These are phyloP conservation scores for Monilinia fructicola DNA, from an alignment of 2,329 filamentous ascomycete species.

Conservation along the genomic window DNA sequence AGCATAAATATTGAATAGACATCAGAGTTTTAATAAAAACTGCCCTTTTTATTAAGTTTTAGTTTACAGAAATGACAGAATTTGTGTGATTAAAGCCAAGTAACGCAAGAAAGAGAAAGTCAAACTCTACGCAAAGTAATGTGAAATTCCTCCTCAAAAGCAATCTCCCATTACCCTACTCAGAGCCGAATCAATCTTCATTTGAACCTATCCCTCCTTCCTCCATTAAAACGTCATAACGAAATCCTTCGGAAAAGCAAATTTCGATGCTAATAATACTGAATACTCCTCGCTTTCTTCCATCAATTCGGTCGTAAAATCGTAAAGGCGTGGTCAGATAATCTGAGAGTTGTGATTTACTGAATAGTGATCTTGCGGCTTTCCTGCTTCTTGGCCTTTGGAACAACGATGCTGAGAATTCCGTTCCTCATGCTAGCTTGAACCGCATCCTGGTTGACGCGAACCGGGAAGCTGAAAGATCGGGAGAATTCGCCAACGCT, in stretches of 20 bases:
- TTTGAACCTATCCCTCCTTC: background rate
- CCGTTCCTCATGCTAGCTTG: conserved; percentile 64
- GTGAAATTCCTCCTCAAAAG: background rate
- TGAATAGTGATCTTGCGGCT: conserved; percentile 54
- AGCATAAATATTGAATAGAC: background rate
- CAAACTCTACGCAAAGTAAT: background rate
- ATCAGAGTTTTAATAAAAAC: background rate
- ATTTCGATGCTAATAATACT: background rate
- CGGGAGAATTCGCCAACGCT: conserved; percentile 66
- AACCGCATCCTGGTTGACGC: conserved; percentile 62
- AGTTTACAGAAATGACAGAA: conserved; percentile 9
- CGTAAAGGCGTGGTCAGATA: background rate
- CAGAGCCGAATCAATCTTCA: background rate
- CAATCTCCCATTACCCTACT: background rate
- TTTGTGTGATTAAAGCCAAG: background rate
- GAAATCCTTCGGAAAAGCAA: conserved; percentile 1
- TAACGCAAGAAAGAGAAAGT: background rate
- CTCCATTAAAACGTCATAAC: background rate
- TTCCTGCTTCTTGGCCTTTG: conserved; percentile 63
- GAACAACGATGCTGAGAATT: conserved; percentile 61
- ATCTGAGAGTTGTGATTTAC: conserved; percentile 22
- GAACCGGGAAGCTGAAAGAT: conserved; percentile 65
- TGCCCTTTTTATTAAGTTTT: background rate
- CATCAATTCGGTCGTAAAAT: conserved; percentile 14
- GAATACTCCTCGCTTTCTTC: conserved; percentile 12